Percentiles rank a stretch among this genome's conserved stretches.
These are phyloP conservation scores for Capsicum chinense DNA, from an alignment of 257 asterid genomes.

Conservation along the genomic window DNA sequence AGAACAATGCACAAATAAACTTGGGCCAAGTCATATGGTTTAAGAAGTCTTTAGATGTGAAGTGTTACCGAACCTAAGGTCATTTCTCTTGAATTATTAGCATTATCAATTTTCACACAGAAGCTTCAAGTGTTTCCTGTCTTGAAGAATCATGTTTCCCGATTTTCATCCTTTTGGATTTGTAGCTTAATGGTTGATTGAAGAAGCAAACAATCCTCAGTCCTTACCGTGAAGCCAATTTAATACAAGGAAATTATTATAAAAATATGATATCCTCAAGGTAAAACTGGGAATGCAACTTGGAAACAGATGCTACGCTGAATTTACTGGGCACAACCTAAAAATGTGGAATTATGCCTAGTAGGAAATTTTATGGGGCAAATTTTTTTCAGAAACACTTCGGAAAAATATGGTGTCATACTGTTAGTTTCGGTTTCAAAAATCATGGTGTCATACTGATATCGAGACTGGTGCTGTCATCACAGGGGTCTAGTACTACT, in stretches of 20 bases:
- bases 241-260: not conserved
- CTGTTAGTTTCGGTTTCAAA: not conserved
- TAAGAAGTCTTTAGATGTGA: not conserved
- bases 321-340: not conserved
- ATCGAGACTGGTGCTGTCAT: not conserved
- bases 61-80: not conserved
- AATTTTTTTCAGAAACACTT: not conserved
- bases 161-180: not conserved
- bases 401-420: not conserved
- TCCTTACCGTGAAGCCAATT: not conserved
- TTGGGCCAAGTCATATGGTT: constrained; percentile 5
- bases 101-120: not conserved
- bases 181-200: constrained; percentile 1
- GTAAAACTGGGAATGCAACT: not conserved
- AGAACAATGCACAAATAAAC: not conserved
- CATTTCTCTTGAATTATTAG: not conserved
- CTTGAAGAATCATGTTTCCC: not conserved
- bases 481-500: constrained; percentile 2
- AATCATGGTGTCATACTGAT: not conserved
- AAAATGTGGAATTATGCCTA: not conserved
- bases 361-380: constrained; percentile 3
- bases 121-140: not conserved
- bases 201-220: not conserved
- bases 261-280: not conserved
- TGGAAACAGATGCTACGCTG: not conserved